Evolutionary conservation across 2,329 filamentous ascomycete species (phyloP), one percentile per base, ranked within the genome.

Genomic region (Colletotrichum chlorophyti): DNA sequence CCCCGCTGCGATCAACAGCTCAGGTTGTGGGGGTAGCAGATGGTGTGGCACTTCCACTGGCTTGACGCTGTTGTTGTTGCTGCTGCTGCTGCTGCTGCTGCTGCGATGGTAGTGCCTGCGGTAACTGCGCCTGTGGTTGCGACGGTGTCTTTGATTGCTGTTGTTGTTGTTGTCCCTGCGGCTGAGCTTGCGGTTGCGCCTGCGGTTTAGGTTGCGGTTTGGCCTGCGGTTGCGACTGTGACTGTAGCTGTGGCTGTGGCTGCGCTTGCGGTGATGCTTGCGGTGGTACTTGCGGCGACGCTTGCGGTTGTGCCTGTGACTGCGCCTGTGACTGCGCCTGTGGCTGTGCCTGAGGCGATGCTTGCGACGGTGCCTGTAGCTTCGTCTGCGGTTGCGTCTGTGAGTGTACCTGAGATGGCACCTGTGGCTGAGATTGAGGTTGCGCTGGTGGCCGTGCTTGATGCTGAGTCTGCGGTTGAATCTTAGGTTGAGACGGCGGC

Each of bases 31-130:
- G 24, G 2, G 57, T 40, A 15, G 65, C 65, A 12, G 73, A 73
- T 26, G 74, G 74, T 8, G 75, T 77, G 31, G 73, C 74, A 35
- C 75, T 77, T 34, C 72, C 72, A 37, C 75, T 77, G 12, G 72
- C 63, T 50, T 76, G 72, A 32, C 75, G 71, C 47, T 65, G 64
- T 9, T 45, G 64, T 17, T 61, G 66, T 47, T 64, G 65, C 19
- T 65, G 64, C 11, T 45, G 64, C 19, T 61, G 66, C 49, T 64
- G 65, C 19, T 61, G 58, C 29, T 63, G 61, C 24, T 52, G 40
- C 29, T 61, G 63, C 15, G 54, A 35, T 24, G 34, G 34, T 58
- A 63, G 41, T 40, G 61, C 61, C 43, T 63, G 63, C 6, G 27
- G 49, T n/a, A 19, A 17, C n/a, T n/a, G n/a, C n/a, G n/a, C n/a